Evolutionary conservation across 345 rosid genomes (phyloP).

Genomic region (Populus euphratica): DNA sequence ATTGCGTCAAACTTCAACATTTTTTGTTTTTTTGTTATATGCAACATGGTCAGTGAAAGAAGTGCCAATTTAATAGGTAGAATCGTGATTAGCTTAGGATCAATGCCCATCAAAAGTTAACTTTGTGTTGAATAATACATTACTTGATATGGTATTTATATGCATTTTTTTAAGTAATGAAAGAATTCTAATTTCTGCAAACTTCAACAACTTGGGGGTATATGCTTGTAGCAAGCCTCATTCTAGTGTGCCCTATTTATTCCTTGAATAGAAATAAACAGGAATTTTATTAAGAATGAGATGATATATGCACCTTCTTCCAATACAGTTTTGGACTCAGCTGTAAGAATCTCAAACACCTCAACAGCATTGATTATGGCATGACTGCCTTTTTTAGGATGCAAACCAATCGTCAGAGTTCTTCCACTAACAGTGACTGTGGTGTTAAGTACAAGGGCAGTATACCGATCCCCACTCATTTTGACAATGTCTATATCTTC

Average conservation of each 20-base stretch:
- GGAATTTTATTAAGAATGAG: not conserved
- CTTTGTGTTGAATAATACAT: too few relatives aligned
- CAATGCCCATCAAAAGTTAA: too few relatives aligned
- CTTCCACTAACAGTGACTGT: slow-evolving; percentile 80
- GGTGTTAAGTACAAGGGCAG: slow-evolving; percentile 76
- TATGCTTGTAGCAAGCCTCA: not conserved
- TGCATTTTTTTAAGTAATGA: too few relatives aligned
- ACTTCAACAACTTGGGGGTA: not conserved
- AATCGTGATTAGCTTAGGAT: too few relatives aligned
- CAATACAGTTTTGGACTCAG: slow-evolving; percentile 63
- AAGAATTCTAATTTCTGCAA: too few relatives aligned
- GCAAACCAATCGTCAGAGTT: slow-evolving; percentile 67
- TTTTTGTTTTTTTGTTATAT: too few relatives aligned
- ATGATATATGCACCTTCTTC: slow-evolving; percentile 63
- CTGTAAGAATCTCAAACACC: slow-evolving; percentile 66
- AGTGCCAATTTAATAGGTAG: too few relatives aligned
- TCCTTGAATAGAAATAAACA: not conserved
- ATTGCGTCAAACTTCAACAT: too few relatives aligned
- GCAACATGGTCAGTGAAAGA: too few relatives aligned
- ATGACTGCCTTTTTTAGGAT: slow-evolving; percentile 55
- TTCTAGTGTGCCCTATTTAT: not conserved
- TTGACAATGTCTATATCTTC: slow-evolving; percentile 58
- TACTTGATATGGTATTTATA: too few relatives aligned
- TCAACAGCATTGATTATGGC: slow-evolving; percentile 87
- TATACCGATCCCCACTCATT: slow-evolving; percentile 57